These are phyloP conservation scores for Jamesozyma rosinii DNA, from an alignment of 805 yeast genomes.

Conservation along the genomic window DNA sequence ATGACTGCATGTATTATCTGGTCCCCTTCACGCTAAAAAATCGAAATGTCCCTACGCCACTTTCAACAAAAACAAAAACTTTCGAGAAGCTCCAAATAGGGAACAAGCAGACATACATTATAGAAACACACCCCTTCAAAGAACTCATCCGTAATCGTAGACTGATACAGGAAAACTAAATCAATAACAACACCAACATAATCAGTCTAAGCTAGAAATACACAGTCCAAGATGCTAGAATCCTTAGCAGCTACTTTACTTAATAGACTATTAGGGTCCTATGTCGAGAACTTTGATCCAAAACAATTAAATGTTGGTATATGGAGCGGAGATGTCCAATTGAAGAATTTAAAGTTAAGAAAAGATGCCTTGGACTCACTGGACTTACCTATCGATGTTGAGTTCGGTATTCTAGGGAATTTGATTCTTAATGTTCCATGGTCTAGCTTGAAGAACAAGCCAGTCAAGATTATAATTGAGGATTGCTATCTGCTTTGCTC, in stretches of 20 bases:
- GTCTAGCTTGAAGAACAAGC: constrained; percentile 87
- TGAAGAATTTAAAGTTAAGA: constrained; percentile 66
- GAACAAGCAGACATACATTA: not conserved
- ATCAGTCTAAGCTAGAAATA: not conserved
- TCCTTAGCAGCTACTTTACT: constrained; percentile 30
- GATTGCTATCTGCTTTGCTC: constrained; percentile 77
- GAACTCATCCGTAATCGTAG: too few species aligned
- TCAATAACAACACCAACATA: too few species aligned
- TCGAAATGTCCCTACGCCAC: not conserved
- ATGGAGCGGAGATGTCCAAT: constrained; percentile 94
- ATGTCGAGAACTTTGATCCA: constrained; percentile 92
- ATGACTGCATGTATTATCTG: not conserved
- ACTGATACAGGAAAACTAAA: not conserved
- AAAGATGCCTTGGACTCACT: constrained; percentile 84
- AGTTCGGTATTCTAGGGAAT: constrained; percentile 83
- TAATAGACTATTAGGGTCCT: constrained; percentile 34
- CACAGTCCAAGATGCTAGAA: constrained; percentile 25
- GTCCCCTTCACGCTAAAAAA: not conserved
- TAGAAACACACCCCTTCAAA: not conserved
- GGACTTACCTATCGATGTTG: constrained; percentile 77
- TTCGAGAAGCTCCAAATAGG: not conserved
- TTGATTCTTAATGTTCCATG: constrained; percentile 90
- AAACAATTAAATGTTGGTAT: constrained; percentile 91
- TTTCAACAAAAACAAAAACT: not conserved
- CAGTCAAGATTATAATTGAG: constrained; percentile 79